Conservation (phyloP, 768 basidiomycete species). For the Exsudoporus frostii region DNA sequence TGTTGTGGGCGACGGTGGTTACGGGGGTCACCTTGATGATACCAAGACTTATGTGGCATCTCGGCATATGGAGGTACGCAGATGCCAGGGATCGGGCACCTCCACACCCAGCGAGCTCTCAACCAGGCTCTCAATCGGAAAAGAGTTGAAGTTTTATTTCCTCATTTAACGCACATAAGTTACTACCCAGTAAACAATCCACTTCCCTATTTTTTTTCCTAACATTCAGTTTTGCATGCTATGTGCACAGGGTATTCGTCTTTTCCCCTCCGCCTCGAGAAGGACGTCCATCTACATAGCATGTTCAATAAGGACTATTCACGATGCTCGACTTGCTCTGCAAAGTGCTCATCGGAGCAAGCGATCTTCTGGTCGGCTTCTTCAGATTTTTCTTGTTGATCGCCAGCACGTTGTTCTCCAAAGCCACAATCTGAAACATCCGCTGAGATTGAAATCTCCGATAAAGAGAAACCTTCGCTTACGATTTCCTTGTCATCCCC, state of each 20-base stretch:
- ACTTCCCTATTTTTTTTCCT: constrained; percentile 1
- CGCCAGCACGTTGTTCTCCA: constrained; percentile 90
- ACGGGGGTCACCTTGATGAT: constrained; percentile 64
- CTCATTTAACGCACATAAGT: constrained; percentile 19
- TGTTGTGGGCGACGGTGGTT: constrained; percentile 65
- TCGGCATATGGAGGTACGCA: constrained; percentile 73
- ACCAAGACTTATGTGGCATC: constrained; percentile 69
- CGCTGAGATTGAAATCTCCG: constrained; percentile 1
- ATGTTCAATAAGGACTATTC: constrained; percentile 54
- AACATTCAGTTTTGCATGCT: neutral
- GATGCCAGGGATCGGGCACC: constrained; percentile 53
- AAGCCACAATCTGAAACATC: constrained; percentile 77
- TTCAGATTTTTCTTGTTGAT: constrained; percentile 92
- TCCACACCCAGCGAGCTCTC: neutral
- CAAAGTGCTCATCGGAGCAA: constrained; percentile 44
- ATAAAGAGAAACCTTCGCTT: constrained; percentile 24
- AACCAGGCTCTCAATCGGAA: neutral
- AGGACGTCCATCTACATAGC: neutral
- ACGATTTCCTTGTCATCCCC: constrained; percentile 97
- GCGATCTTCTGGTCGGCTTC: constrained; percentile 75
- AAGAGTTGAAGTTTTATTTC: constrained; percentile 20
- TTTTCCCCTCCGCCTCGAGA: constrained; percentile 1
- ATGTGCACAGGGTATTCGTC: constrained; percentile 15
- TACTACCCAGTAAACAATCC: constrained; percentile 1
- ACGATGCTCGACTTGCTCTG: constrained; percentile 64